Evolutionary conservation across 805 yeast genomes (phyloP).

Genomic region (Candida incommunis): DNA sequence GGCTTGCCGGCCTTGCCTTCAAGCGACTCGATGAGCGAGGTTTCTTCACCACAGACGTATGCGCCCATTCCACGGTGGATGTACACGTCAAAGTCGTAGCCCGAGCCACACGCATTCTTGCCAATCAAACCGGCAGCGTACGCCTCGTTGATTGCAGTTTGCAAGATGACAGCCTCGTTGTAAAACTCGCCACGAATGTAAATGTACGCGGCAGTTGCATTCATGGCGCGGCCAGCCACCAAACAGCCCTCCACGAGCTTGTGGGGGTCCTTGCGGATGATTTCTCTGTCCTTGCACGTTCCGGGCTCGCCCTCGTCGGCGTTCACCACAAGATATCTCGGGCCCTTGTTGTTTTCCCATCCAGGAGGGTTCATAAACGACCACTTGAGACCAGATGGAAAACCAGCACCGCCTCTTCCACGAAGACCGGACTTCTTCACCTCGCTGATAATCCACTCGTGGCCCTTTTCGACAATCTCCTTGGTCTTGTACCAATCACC

Average conservation of each 20-base stretch:
- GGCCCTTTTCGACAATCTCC: conserved; percentile 71
- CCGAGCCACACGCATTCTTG: conserved; percentile 76
- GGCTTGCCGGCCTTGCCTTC: conserved; percentile 94
- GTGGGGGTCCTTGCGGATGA: conserved; percentile 83
- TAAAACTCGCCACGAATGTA: conserved; percentile 86
- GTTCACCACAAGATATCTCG: conserved; percentile 76
- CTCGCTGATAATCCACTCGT: conserved; percentile 81
- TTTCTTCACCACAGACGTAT: conserved; percentile 85
- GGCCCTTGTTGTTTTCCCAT: conserved; percentile 85
- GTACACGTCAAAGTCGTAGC: conserved; percentile 69
- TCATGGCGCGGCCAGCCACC: conserved; percentile 82
- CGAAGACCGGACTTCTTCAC: conserved; percentile 73
- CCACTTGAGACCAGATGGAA: conserved; percentile 86
- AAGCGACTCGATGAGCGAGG: conserved; percentile 73
- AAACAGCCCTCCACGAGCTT: conserved; percentile 87
- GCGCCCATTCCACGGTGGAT: conserved; percentile 93
- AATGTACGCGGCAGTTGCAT: conserved; percentile 84
- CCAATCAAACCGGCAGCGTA: conserved; percentile 70
- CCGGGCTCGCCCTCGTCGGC: conserved; percentile 96
- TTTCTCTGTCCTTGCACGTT: conserved; percentile 85
- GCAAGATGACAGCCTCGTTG: conserved; percentile 62
- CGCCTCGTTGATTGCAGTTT: conserved; percentile 77
- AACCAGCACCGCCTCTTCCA: conserved; percentile 92
- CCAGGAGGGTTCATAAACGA: conserved; percentile 93
- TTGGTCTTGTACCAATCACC: conserved; percentile 92